phyloP scores from a whole-genome alignment of 1,284 basidiomycete species.

The Malassezia dermatis region DNA sequence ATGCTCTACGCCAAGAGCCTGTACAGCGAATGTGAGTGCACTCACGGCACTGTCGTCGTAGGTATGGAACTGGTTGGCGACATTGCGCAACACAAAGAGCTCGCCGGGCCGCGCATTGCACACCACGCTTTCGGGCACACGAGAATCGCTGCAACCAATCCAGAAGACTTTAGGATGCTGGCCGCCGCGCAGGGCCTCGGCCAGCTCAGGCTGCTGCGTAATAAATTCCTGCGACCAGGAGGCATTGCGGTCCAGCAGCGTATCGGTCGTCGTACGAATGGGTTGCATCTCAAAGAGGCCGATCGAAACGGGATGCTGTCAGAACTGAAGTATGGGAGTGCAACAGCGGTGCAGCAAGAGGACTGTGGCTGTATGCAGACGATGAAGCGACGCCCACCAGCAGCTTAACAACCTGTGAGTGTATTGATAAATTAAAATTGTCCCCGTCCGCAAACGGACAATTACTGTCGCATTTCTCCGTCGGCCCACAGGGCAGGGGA shows the following conservation, averaged over 20 bases:
- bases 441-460: not conserved
- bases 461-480: not conserved
- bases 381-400: not conserved
- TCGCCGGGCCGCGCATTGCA: slow-evolving; percentile 41
- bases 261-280: slow-evolving; percentile 7
- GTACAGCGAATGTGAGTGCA: slow-evolving; percentile 71
- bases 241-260: slow-evolving; percentile 27
- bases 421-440: not conserved
- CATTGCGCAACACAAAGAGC: slow-evolving; percentile 48
- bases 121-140: slow-evolving; percentile 52
- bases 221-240: slow-evolving; percentile 25
- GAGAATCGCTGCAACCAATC: slow-evolving; percentile 53
- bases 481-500: not conserved
- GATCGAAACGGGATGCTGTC: not conserved
- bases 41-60: slow-evolving; percentile 68
- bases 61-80: slow-evolving; percentile 56
- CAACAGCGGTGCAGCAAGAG: not conserved
- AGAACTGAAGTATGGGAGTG: not conserved
- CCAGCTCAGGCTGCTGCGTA: slow-evolving; percentile 56
- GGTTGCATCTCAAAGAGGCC: not conserved
- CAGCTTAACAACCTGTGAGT: not conserved
- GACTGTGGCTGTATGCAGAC: too few species aligned
- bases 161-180: slow-evolving; percentile 67
- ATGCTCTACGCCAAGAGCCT: slow-evolving; percentile 68
- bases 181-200: slow-evolving; percentile 56